Conservation (phyloP, 2,329 filamentous ascomycete species). For the Purpureocillium lavendulum region DNA sequence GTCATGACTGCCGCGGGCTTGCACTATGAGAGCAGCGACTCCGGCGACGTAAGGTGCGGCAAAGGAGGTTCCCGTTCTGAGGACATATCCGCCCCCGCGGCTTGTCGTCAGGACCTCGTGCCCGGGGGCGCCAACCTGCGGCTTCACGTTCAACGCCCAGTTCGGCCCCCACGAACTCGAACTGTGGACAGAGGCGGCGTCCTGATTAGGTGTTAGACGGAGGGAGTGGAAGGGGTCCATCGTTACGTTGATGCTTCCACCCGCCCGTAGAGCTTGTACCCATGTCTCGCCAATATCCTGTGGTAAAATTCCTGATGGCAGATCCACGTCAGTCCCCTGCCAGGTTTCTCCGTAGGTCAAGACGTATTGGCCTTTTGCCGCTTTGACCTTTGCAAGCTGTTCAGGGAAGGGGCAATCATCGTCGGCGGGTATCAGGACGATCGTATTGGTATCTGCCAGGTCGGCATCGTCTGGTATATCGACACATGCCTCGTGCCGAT, state of each 20-base stretch:
- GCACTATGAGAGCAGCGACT: slow-evolving; percentile 42
- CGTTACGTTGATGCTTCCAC: not conserved
- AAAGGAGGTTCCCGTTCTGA: slow-evolving; percentile 51
- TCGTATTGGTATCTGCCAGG: no score
- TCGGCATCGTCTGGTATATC: no score
- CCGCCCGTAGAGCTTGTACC: no score
- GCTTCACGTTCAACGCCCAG: slow-evolving; percentile 47
- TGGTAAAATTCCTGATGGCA: no score
- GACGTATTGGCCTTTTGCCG: no score
- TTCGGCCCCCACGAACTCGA: slow-evolving; percentile 50
- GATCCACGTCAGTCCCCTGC: no score
- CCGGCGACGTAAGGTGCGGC: slow-evolving; percentile 46
- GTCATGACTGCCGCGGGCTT: slow-evolving; percentile 39
- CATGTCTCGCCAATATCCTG: no score
- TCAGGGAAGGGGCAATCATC: no score
- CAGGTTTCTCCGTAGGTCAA: no score
- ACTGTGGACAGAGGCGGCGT: slow-evolving; percentile 40
- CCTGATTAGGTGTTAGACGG: slow-evolving; percentile 12
- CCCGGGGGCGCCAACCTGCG: slow-evolving; percentile 44
- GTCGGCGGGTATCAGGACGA: no score
- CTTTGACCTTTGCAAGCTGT: no score
- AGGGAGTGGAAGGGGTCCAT: not conserved
- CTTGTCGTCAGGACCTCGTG: slow-evolving; percentile 50
- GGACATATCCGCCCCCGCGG: slow-evolving; percentile 39
- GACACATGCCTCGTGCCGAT: no score